Evolutionary conservation across 805 yeast genomes (phyloP).

Genomic region (Debaryomyces castellii): DNA sequence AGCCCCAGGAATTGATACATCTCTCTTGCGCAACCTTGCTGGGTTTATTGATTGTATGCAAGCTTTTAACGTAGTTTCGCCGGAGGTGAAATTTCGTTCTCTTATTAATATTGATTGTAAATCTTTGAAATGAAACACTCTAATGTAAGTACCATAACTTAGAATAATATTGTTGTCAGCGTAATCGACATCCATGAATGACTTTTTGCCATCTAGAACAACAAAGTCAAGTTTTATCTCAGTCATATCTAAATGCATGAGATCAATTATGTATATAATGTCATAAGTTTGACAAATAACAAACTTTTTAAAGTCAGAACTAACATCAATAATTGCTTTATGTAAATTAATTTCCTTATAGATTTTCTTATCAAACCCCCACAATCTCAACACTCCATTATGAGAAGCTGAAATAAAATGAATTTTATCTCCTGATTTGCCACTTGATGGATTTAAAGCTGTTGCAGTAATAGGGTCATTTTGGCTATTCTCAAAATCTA

Average conservation of each 20-base stretch:
- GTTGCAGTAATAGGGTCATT: constrained; percentile 17
- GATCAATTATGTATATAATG: constrained; percentile 18
- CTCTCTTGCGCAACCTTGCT: constrained; percentile 11
- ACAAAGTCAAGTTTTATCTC: constrained; percentile 15
- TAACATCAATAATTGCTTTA: constrained; percentile 15
- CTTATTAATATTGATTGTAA: constrained; percentile 5
- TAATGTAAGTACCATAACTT: constrained; percentile 15
- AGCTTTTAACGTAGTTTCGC: constrained; percentile 13
- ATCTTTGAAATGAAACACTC: constrained; percentile 21
- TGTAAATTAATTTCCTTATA: constrained; percentile 8
- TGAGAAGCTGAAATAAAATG: constrained; percentile 28
- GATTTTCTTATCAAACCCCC: constrained; percentile 24
- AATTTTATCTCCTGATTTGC: constrained; percentile 19
- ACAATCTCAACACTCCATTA: constrained; percentile 22
- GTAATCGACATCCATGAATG: constrained; percentile 31
- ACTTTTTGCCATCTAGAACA: constrained; percentile 8
- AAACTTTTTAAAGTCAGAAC: constrained; percentile 26
- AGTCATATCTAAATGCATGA: constrained; percentile 7
- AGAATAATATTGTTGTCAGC: constrained; percentile 29
- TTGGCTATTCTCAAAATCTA: constrained; percentile 5
- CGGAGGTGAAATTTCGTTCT: constrained; percentile 13
- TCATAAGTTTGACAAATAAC: constrained; percentile 20
- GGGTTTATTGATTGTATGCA: constrained; percentile 16
- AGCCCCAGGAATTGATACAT: constrained; percentile 30
- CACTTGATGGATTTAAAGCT: constrained; percentile 16